Percentiles rank a stretch among this genome's conserved stretches.
Conservation (phyloP, 805 yeast genomes). For the Metschnikowia aberdeeniae region DNA sequence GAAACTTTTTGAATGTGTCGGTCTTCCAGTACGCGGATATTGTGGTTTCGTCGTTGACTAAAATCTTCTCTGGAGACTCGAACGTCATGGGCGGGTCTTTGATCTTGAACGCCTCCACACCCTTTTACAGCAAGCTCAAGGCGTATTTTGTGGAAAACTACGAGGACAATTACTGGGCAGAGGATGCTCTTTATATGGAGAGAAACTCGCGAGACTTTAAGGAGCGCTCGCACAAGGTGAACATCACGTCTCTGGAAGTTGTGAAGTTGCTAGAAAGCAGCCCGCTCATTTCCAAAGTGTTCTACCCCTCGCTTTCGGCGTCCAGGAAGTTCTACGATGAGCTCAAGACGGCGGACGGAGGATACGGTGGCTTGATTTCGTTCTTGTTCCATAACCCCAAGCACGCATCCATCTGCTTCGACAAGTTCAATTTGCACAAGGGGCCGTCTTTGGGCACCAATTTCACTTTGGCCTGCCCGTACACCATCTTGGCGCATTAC, state of each 20-base stretch:
- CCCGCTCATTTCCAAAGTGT: slow-evolving; percentile 58
- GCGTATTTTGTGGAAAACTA: slow-evolving; percentile 47
- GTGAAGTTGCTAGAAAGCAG: slow-evolving; percentile 49
- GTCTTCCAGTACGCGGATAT: slow-evolving; percentile 82
- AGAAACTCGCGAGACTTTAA: slow-evolving; percentile 89
- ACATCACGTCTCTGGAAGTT: slow-evolving; percentile 52
- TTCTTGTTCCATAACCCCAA: slow-evolving; percentile 60
- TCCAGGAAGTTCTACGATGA: slow-evolving; percentile 66
- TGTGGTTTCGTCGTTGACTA: slow-evolving; percentile 81
- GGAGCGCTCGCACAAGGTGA: slow-evolving; percentile 53
- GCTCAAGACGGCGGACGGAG: slow-evolving; percentile 65
- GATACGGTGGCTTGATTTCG: slow-evolving; percentile 86
- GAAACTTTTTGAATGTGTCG: slow-evolving; percentile 81
- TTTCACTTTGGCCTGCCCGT: slow-evolving; percentile 86
- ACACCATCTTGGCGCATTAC: slow-evolving; percentile 81
- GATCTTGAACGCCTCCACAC: slow-evolving; percentile 67
- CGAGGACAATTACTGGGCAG: slow-evolving; percentile 82
- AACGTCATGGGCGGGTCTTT: slow-evolving; percentile 94
- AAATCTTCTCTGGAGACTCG: slow-evolving; percentile 90
- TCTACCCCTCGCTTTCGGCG: slow-evolving; percentile 60
- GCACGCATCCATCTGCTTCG: slow-evolving; percentile 71
- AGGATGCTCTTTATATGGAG: slow-evolving; percentile 89
- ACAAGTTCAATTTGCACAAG: slow-evolving; percentile 64
- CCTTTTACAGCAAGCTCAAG: slow-evolving; percentile 47
- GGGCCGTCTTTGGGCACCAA: slow-evolving; percentile 92